Evolutionary conservation across 2,329 filamentous ascomycete species (phyloP).

Genomic region (Amphichorda felina): DNA sequence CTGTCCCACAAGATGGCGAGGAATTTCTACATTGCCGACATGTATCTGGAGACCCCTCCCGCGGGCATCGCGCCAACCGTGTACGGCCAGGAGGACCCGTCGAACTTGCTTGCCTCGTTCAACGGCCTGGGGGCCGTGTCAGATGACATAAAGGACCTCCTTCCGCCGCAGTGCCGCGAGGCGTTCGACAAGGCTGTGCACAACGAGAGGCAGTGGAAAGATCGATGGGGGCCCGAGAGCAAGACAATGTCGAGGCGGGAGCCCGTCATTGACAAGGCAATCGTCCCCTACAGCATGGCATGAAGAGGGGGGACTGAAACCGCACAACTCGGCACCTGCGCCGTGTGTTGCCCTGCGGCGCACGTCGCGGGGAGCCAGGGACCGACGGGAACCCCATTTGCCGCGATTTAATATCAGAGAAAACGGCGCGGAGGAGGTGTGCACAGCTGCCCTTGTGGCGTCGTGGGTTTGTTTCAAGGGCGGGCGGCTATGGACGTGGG

Average conservation of each 20-base stretch:
- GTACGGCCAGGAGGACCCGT: constrained; percentile 23
- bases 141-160: constrained; percentile 51
- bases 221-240: constrained; percentile 59
- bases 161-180: constrained; percentile 58
- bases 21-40: constrained; percentile 46
- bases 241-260: constrained; percentile 37
- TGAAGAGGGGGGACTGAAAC: background rate
- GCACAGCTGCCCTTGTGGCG: too few species aligned
- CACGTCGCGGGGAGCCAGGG: too few species aligned
- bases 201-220: constrained; percentile 61
- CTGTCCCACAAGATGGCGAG: constrained; percentile 36
- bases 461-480: too few species aligned
- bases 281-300: constrained; percentile 43
- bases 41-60: constrained; percentile 38
- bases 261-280: constrained; percentile 51
- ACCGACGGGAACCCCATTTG: too few species aligned
- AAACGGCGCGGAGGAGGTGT: too few species aligned
- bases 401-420: too few species aligned
- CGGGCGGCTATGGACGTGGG: too few species aligned
- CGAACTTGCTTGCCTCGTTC: constrained; percentile 38
- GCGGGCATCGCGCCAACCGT: constrained; percentile 31
- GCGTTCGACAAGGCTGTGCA: constrained; percentile 59
- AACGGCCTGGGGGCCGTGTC: constrained; percentile 52
- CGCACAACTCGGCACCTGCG: too few species aligned
- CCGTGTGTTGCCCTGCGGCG: too few species aligned